Evolutionary conservation across 208 protist genomes (phyloP).

Genomic region (Leishmania martiniquensis): DNA sequence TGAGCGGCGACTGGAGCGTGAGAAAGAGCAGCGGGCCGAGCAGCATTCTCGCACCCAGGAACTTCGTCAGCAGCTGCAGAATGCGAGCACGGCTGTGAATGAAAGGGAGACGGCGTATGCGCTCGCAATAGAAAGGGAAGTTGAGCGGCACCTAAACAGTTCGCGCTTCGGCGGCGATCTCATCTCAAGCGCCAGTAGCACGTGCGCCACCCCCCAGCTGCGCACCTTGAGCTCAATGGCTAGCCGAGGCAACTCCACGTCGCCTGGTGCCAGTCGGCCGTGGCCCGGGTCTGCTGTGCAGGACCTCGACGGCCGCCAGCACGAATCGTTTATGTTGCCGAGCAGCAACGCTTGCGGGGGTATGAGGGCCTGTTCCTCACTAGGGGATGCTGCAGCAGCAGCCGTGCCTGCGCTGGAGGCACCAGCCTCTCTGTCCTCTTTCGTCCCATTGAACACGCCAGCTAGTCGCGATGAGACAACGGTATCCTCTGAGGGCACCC

Average conservation of each 20-base stretch:
- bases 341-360: conserved; percentile 16
- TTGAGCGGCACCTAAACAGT: conserved; percentile 29
- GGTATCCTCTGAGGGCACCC: conserved; percentile 17
- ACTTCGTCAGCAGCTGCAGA: conserved; percentile 49
- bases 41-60: conserved; percentile 35
- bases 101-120: conserved; percentile 24
- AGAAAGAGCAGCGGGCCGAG: conserved; percentile 29
- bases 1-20: conserved; percentile 49
- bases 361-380: background rate
- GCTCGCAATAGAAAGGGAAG: conserved; percentile 30
- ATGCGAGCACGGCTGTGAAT: conserved; percentile 38
- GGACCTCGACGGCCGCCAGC: background rate
- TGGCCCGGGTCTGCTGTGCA: background rate
- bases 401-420: conserved; percentile 6
- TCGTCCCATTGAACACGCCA: conserved; percentile 6
- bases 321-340: conserved; percentile 18
- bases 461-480: conserved; percentile 26
- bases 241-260: conserved; percentile 26
- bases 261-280: conserved; percentile 1
- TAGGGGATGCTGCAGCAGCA: background rate
- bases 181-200: conserved; percentile 31
- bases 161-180: conserved; percentile 20
- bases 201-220: conserved; percentile 32
- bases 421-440: conserved; percentile 3
- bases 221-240: conserved; percentile 8